phyloP scores from a whole-genome alignment of 2,329 filamentous ascomycete species.

The Sporothrix luriei region DNA sequence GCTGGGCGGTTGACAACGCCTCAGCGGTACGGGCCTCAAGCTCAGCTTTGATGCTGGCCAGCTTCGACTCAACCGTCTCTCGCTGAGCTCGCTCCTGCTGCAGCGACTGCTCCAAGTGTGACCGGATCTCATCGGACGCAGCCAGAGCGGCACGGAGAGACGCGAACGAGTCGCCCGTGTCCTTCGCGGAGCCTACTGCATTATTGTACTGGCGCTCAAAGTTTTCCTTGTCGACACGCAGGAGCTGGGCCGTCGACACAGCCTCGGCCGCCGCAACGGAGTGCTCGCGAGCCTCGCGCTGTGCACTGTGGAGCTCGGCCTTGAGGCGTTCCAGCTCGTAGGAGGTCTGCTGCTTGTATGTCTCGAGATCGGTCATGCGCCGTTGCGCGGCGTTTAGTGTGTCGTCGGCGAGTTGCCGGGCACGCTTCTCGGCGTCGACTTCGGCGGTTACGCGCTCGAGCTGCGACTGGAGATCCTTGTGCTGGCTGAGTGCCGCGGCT shows the following conservation, averaged over 20 bases:
- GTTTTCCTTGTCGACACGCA: conserved; percentile 86
- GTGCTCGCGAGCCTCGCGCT: conserved; percentile 79
- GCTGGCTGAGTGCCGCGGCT: conserved; percentile 75
- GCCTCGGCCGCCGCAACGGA: conserved; percentile 77
- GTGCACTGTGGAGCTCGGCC: conserved; percentile 77
- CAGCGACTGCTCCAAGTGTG: conserved; percentile 76
- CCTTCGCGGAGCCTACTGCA: conserved; percentile 65
- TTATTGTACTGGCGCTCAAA: conserved; percentile 69
- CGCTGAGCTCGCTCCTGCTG: conserved; percentile 78
- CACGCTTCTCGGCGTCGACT: conserved; percentile 76
- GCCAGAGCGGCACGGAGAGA: conserved; percentile 76
- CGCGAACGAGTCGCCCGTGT: conserved; percentile 70
- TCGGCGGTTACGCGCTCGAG: conserved; percentile 70
- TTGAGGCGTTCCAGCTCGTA: conserved; percentile 84
- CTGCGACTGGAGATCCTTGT: conserved; percentile 78
- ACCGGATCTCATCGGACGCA: conserved; percentile 75
- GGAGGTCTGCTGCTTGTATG: conserved; percentile 78
- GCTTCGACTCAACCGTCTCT: conserved; percentile 73
- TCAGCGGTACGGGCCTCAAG: conserved; percentile 80
- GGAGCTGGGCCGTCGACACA: conserved; percentile 69
- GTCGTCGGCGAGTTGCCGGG: conserved; percentile 84
- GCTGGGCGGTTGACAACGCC: conserved; percentile 71
- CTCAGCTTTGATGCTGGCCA: conserved; percentile 75
- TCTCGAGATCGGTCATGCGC: conserved; percentile 80
- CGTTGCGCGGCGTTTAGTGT: conserved; percentile 79